These are phyloP conservation scores for Rhodosporidiobolus odoratus DNA, from an alignment of 768 basidiomycete species.

Conservation along the genomic window DNA sequence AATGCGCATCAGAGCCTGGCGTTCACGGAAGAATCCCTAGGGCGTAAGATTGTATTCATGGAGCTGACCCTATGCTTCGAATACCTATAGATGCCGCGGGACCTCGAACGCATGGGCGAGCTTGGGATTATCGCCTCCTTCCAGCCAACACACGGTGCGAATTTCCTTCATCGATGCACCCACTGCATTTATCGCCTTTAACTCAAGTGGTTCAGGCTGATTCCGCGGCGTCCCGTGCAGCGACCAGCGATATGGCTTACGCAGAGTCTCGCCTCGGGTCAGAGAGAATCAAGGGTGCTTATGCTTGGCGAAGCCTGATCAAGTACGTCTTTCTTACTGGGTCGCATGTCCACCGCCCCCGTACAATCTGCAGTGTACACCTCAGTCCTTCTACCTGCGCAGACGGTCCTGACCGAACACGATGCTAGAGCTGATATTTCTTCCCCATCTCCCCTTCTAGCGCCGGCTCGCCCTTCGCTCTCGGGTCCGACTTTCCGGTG, in stretches of 20 bases:
- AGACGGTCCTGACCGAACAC: no score
- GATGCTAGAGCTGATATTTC: slow-evolving; percentile 45
- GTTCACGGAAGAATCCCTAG: no score
- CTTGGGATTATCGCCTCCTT: slow-evolving; percentile 86
- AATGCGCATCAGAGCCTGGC: no score
- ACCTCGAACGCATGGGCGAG: slow-evolving; percentile 63
- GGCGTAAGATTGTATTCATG: neutral
- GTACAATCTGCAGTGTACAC: slow-evolving; percentile 49
- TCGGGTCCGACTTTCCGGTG: slow-evolving; percentile 92
- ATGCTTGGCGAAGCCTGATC: slow-evolving; percentile 77
- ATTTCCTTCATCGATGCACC: neutral
- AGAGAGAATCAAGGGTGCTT: slow-evolving; percentile 76
- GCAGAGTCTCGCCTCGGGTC: slow-evolving; percentile 76
- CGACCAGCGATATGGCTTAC: slow-evolving; percentile 83
- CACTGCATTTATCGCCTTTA: neutral
- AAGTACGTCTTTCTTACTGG: slow-evolving; percentile 52
- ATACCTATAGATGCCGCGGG: slow-evolving; percentile 50
- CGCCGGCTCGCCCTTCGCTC: slow-evolving; percentile 55
- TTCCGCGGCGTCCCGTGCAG: slow-evolving; percentile 46
- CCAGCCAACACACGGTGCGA: slow-evolving; percentile 72
- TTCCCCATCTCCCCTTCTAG: slow-evolving; percentile 34
- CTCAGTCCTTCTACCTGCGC: no score
- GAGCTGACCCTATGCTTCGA: neutral
- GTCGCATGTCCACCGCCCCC: no score
- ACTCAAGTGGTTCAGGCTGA: neutral